phyloP scores from a whole-genome alignment of 495 filamentous ascomycete species.

The Hyaloscypha hepaticicola region DNA sequence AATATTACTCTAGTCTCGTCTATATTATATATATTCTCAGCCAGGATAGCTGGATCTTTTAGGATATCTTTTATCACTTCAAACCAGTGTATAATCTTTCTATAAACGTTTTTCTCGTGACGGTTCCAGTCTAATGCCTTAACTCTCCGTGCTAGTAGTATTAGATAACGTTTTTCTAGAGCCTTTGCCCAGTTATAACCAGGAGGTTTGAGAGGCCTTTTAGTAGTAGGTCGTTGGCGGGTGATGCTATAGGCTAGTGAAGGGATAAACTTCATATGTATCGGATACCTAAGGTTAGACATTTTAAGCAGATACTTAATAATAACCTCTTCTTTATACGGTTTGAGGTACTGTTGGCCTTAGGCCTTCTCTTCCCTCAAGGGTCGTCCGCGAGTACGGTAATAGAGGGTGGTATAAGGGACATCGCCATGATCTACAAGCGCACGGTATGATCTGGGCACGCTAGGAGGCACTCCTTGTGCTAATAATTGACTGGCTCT shows the following conservation, averaged over 20 bases:
- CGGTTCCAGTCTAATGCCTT: constrained; percentile 31
- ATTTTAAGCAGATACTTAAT: constrained; percentile 16
- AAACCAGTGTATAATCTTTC: constrained; percentile 42
- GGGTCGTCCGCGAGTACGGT: constrained; percentile 16
- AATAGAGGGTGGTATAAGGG: constrained; percentile 25
- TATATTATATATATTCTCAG: constrained; percentile 37
- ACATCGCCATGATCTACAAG: constrained; percentile 24
- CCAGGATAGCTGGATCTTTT: constrained; percentile 29
- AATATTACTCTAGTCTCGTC: constrained; percentile 38
- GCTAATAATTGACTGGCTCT: constrained; percentile 13
- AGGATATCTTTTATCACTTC: constrained; percentile 30
- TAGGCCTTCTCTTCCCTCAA: constrained; percentile 26
- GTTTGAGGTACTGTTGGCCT: neutral
- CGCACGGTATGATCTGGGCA: constrained; percentile 21
- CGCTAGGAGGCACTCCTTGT: constrained; percentile 15
- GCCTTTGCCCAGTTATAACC: constrained; percentile 15
- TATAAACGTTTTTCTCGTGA: constrained; percentile 39
- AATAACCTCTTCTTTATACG: constrained; percentile 5
- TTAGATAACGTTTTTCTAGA: constrained; percentile 33
- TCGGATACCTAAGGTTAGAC: constrained; percentile 6
- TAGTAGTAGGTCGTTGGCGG: constrained; percentile 10
- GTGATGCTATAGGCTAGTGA: constrained; percentile 14
- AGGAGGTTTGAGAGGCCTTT: constrained; percentile 17
- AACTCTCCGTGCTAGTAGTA: constrained; percentile 30
- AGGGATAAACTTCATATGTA: constrained; percentile 21